These are phyloP conservation scores for Leishmania guyanensis DNA, from an alignment of 208 protist species.

Conservation along the genomic window DNA sequence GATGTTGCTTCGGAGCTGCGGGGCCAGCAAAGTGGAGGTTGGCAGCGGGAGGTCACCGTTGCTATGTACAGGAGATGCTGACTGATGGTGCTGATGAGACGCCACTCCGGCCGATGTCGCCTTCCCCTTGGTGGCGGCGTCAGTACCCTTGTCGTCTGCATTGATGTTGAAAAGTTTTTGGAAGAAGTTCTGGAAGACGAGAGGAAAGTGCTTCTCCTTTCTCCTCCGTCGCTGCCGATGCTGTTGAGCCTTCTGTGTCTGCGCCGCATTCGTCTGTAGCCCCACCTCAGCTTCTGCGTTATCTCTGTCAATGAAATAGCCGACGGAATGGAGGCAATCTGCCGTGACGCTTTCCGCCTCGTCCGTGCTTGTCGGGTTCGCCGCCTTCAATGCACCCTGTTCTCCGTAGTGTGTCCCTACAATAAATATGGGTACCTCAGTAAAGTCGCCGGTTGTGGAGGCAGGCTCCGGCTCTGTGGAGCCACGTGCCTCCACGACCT, in stretches of 20 bases:
- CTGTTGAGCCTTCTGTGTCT: neutral
- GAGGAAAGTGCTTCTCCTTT: constrained; percentile 16
- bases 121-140: neutral
- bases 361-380: neutral
- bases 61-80: neutral
- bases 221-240: neutral
- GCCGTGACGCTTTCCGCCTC: constrained; percentile 23
- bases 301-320: constrained; percentile 31
- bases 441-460: constrained; percentile 24
- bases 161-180: constrained; percentile 2
- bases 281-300: constrained; percentile 10
- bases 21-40: neutral
- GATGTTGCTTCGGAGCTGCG: neutral
- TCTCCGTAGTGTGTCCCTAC: constrained; percentile 53
- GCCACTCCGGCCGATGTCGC: neutral
- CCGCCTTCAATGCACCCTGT: constrained; percentile 19
- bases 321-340: constrained; percentile 23
- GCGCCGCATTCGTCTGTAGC: neutral
- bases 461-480: constrained; percentile 12
- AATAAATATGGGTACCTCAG: constrained; percentile 51
- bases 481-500: constrained; percentile 38
- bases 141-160: neutral
- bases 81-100: neutral
- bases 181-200: constrained; percentile 16
- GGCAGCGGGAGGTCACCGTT: neutral